Base-by-base conservation (phyloP, 1,284 basidiomycete genomes). In the Ganoderma resinaceum region DNA sequence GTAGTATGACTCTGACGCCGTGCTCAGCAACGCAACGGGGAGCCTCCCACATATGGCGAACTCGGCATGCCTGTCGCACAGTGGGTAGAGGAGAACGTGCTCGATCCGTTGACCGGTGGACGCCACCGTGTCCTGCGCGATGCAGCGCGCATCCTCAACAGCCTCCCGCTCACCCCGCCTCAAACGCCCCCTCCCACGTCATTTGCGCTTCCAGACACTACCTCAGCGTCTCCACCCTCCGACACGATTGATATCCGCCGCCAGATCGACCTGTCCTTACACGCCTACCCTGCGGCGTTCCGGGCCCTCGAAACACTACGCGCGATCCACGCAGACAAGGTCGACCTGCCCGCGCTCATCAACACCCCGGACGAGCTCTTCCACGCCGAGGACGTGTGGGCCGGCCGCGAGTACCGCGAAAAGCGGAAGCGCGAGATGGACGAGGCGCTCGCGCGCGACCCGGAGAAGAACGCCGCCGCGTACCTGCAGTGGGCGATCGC, bases 301-400 rank as follows among this genome's bases (percentile, higher is more conserved):
- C 75, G 80, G 5, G 80, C 84, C 2, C 78, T 88, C 20, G 76
- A 82, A 3, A 77, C 81, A 9, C 79, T 89, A 29, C 77, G 78
- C 43, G 80, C 83, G 31, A 81, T 88, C 60, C 72, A 80, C 16
- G 74, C 81, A 23, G 83, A 86, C 61, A 86, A 84, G 72, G 84
- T 94, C 66, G 92, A 94, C 76, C 90, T 93, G 84, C 86, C 84
- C 2, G 80, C 88, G 20, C 81, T 93, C 55, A 88, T 93, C 66
- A 85, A 81, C 60, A 74, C 77, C 0, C 90, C 91, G 0, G 84
- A 86, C 37, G 92, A 94, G 77, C 76, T 93, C 40, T 89, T 88
- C 70, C 77, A 82, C 61, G 90, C 90, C 69, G 89, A 91, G 72
- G 82, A 84, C 68, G 88, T 85, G 72, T 90, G 89, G 89, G 83